phyloP scores from a whole-genome alignment of 257 asterid genomes.

The Scutellaria barbata region DNA sequence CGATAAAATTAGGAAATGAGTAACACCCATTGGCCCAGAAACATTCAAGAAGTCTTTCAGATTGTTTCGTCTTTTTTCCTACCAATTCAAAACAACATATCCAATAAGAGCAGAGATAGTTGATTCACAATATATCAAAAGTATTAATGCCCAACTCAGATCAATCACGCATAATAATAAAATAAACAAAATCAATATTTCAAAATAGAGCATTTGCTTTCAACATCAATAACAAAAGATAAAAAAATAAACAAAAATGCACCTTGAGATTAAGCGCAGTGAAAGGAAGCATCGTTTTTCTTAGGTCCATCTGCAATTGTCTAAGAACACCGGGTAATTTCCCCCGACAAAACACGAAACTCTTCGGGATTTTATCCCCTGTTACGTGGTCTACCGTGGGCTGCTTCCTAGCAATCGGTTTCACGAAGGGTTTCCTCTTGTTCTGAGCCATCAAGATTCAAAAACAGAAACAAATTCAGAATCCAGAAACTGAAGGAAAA shows the following conservation, averaged over 20 bases:
- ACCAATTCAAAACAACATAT: constrained; percentile 22
- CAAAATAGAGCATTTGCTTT: neutral
- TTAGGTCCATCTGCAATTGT: constrained; percentile 78
- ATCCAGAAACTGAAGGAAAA: neutral
- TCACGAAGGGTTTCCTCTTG: constrained; percentile 68
- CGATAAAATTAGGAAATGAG: constrained; percentile 86
- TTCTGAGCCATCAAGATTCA: constrained; percentile 46
- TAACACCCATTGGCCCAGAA: constrained; percentile 91
- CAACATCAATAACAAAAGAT: neutral
- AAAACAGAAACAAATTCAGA: constrained; percentile 16
- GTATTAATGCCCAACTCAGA: neutral
- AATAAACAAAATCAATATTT: neutral
- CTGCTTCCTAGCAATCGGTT: constrained; percentile 56
- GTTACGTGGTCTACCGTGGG: constrained; percentile 83
- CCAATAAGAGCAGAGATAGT: constrained; percentile 4
- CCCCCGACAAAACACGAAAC: constrained; percentile 84
- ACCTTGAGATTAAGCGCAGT: constrained; percentile 97
- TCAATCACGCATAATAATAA: too few relatives aligned
- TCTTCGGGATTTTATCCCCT: constrained; percentile 86
- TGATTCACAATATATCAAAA: constrained; percentile 8
- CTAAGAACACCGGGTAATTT: constrained; percentile 79
- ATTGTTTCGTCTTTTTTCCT: constrained; percentile 89
- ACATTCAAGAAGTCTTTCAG: constrained; percentile 83
- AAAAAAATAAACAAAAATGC: neutral
- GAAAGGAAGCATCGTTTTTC: constrained; percentile 91